These are phyloP conservation scores for Teunomyces gatunensis DNA, from an alignment of 805 yeast species.

Conservation along the genomic window DNA sequence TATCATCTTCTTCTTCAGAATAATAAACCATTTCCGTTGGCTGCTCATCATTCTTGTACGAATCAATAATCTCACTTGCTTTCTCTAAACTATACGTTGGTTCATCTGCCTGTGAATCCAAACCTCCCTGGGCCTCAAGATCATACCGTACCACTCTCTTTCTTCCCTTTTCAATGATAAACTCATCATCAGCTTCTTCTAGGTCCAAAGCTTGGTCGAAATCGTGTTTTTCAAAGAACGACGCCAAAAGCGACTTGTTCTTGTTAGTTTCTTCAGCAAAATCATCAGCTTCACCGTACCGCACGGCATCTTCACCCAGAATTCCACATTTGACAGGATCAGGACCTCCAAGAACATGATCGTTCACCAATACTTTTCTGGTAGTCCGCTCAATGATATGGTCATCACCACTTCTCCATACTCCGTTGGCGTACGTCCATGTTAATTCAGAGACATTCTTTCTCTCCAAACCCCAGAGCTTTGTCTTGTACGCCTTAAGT, in stretches of 20 bases:
- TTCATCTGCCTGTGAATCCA: conserved; percentile 9
- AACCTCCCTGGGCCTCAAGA: conserved; percentile 30
- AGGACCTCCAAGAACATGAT: conserved; percentile 8
- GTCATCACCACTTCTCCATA: conserved; percentile 78
- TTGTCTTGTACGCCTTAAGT: conserved; percentile 64
- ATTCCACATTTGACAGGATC: conserved; percentile 20
- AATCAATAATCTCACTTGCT: conserved; percentile 13
- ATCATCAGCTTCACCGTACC: conserved; percentile 21
- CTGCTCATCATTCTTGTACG: conserved; percentile 11
- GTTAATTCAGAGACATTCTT: conserved; percentile 62
- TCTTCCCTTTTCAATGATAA: conserved; percentile 37
- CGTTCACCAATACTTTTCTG: conserved; percentile 8
- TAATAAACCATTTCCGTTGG: conserved; percentile 31
- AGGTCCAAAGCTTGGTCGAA: conserved; percentile 37
- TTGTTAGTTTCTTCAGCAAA: conserved; percentile 20
- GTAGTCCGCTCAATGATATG: conserved; percentile 67
- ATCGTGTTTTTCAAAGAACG: conserved; percentile 29
- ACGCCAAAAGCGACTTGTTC: conserved; percentile 33
- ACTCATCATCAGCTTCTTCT: conserved; percentile 33
- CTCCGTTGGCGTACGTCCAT: conserved; percentile 57
- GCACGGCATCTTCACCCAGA: conserved; percentile 20
- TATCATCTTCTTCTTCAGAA: conserved; percentile 41
- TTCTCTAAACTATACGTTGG: conserved; percentile 3
- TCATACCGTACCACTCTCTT: conserved; percentile 31
- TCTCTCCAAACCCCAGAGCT: conserved; percentile 86